Conservation (phyloP, 2,329 filamentous ascomycete species). For the Trichoderma citrinoviride region DNA sequence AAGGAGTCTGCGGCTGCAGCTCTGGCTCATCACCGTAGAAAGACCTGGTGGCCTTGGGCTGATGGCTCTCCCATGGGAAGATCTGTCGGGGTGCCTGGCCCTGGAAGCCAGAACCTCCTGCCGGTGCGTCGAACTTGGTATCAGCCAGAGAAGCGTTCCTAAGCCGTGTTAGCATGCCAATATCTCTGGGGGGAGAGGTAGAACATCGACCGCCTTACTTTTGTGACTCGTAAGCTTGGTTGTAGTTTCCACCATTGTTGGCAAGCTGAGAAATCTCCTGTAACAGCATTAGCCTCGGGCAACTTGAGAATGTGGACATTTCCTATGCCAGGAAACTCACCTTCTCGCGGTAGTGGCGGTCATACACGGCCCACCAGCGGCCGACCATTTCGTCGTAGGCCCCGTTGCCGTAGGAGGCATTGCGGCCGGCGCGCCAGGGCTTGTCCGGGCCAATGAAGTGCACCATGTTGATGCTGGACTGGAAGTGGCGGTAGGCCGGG, state of each 20-base stretch:
- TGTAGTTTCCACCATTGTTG: slow-evolving; percentile 24
- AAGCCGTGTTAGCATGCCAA: slow-evolving; percentile 18
- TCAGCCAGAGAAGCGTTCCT: slow-evolving; percentile 62
- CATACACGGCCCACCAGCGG: slow-evolving; percentile 93
- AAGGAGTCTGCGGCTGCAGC: slow-evolving; percentile 2
- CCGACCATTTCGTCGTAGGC: slow-evolving; percentile 81
- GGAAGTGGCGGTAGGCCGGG: slow-evolving; percentile 90
- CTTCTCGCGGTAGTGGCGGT: slow-evolving; percentile 69
- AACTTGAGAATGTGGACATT: background rate
- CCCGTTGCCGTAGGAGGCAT: slow-evolving; percentile 51
- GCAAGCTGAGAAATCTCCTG: slow-evolving; percentile 22
- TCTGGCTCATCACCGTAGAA: slow-evolving; percentile 44
- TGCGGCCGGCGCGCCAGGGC: slow-evolving; percentile 73
- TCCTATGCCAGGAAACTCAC: slow-evolving; percentile 37
- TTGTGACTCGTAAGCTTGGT: slow-evolving; percentile 51
- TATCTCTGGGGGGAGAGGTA: background rate
- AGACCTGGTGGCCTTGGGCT: slow-evolving; percentile 60
- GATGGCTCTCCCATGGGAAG: slow-evolving; percentile 85
- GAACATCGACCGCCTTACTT: slow-evolving; percentile 44
- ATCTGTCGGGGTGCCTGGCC: slow-evolving; percentile 79
- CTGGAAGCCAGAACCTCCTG: slow-evolving; percentile 78
- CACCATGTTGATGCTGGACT: slow-evolving; percentile 82
- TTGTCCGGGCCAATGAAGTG: slow-evolving; percentile 94
- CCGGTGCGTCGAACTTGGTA: slow-evolving; percentile 79
- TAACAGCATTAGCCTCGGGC: background rate